Percentiles rank a stretch among this genome's conserved stretches.
phyloP scores from a whole-genome alignment of 2,329 filamentous ascomycete genomes.

The Ceratocystis harringtonii region DNA sequence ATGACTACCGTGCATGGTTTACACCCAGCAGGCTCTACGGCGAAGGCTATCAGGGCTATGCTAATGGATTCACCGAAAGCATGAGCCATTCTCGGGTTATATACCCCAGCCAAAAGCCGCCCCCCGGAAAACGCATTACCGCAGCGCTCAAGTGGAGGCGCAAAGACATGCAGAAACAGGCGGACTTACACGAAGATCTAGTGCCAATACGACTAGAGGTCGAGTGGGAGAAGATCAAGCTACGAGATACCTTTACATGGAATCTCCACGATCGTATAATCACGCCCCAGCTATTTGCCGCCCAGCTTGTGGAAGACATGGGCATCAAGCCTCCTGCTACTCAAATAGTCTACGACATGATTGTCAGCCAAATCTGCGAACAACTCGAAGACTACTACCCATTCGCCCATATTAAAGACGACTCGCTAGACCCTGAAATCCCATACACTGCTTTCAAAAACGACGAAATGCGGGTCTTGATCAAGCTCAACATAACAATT shows the following conservation, averaged over 20 bases:
- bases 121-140: slow-evolving; percentile 62
- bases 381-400: slow-evolving; percentile 90
- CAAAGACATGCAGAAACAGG: slow-evolving; percentile 71
- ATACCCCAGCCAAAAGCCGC: slow-evolving; percentile 64
- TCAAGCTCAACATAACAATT: slow-evolving; percentile 96
- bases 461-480: slow-evolving; percentile 91
- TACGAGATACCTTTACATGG: slow-evolving; percentile 97
- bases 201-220: slow-evolving; percentile 86
- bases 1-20: slow-evolving; percentile 40
- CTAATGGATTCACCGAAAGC: slow-evolving; percentile 68
- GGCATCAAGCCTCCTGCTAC: slow-evolving; percentile 58
- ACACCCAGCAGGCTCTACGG: slow-evolving; percentile 45
- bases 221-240: slow-evolving; percentile 86
- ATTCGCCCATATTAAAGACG: slow-evolving; percentile 77
- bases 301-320: slow-evolving; percentile 83
- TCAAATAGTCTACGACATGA: slow-evolving; percentile 46
- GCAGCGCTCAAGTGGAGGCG: slow-evolving; percentile 57
- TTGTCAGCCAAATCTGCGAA: slow-evolving; percentile 60
- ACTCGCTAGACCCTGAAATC: slow-evolving; percentile 74
- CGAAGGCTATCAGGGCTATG: slow-evolving; percentile 74
- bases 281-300: slow-evolving; percentile 65
- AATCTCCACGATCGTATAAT: slow-evolving; percentile 86
- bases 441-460: slow-evolving; percentile 95
- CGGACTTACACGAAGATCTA: slow-evolving; percentile 79
- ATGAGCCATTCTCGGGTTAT: slow-evolving; percentile 53